These are phyloP conservation scores for Pistacia vera DNA, from an alignment of 345 rosid species.

Conservation along the genomic window DNA sequence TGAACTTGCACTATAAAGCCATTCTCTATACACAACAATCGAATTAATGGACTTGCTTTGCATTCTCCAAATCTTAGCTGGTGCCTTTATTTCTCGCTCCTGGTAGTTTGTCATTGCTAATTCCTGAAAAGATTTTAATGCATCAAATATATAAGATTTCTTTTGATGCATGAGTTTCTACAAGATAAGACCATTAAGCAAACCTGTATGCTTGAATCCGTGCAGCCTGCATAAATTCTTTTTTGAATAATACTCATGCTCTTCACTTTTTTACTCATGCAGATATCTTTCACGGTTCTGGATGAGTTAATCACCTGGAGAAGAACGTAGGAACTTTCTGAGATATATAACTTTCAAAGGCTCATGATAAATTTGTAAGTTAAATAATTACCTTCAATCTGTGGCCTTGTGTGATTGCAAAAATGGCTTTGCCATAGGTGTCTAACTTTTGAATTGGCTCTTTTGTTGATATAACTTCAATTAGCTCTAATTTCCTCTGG, in stretches of 20 bases:
- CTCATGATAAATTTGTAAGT: background rate
- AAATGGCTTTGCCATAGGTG: constrained; percentile 50
- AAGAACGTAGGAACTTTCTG: background rate
- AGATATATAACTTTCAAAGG: background rate
- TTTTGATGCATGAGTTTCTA: background rate
- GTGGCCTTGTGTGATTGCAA: constrained; percentile 52
- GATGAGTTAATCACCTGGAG: constrained; percentile 70
- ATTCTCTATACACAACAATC: constrained; percentile 69
- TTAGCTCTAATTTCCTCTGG: constrained; percentile 61
- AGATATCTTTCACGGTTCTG: constrained; percentile 49
- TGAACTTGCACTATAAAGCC: constrained; percentile 78
- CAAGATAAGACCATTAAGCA: constrained; percentile 2
- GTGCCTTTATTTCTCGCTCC: constrained; percentile 73
- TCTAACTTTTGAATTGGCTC: constrained; percentile 65
- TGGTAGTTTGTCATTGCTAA: constrained; percentile 43
- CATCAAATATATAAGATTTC: constrained; percentile 17
- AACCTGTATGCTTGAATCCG: constrained; percentile 93
- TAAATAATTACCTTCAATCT: constrained; percentile 58
- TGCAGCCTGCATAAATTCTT: constrained; percentile 76
- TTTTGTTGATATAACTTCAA: constrained; percentile 65
- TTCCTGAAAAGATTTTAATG: constrained; percentile 48
- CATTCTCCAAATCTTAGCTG: constrained; percentile 70
- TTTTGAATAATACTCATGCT: constrained; percentile 65
- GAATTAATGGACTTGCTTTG: constrained; percentile 68
- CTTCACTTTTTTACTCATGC: constrained; percentile 61